Evolutionary conservation across 352 stramenopile genomes (phyloP), one percentile per base, ranked within the genome.

Genomic region (Phytopythium vexans): DNA sequence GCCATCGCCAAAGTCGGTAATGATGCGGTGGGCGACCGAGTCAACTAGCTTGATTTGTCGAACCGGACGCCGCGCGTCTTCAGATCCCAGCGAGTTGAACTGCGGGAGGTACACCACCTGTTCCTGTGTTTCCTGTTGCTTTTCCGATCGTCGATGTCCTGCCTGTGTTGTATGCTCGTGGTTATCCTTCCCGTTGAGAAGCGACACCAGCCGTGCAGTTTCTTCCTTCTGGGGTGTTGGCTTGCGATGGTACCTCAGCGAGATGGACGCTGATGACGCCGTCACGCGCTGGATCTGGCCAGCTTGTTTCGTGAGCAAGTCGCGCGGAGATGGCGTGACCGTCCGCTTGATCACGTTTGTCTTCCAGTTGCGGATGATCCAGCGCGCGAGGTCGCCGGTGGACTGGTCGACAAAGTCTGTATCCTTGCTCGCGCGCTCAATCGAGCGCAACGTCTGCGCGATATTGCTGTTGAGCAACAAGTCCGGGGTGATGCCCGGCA

Each of bases 1-100:
- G 2, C 70, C 70, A 53, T 90, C 77, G 37, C 66, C 67, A 38
- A 83, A 77, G 8, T 84, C 65, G 9, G 61, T 68, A 16, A 82
- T 87, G 16, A 87, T 68, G 27, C 68, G 76, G 8, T 54, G 50
- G 1, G 77, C 77, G 31, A 90, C 53, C 8, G 77, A 81, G 32
- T 89, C 76, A 27, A 89, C 62, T 8, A 82, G 39, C 41, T 86
- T 71, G 1, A 61, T 74, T 60, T 85, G 71, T 34, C 75, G 73
- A 1, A 70, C 48, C 2, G 73, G 75, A n/a, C 75, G 68, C 21
- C 71, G 71, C 55, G 67, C 70, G 41, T 84, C 62, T 37, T 78
- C 73, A n/a, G 78, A 86, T 0, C 78, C 78, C 7, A 89, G 58
- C 36, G 77, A 88, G 40, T 86, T 85, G 45, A 78, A 87, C 33